Percentiles rank a stretch among this genome's conserved stretches.
These are phyloP conservation scores for Teratosphaeria epicoccoides DNA, from an alignment of 2,329 filamentous ascomycete species.

Conservation along the genomic window DNA sequence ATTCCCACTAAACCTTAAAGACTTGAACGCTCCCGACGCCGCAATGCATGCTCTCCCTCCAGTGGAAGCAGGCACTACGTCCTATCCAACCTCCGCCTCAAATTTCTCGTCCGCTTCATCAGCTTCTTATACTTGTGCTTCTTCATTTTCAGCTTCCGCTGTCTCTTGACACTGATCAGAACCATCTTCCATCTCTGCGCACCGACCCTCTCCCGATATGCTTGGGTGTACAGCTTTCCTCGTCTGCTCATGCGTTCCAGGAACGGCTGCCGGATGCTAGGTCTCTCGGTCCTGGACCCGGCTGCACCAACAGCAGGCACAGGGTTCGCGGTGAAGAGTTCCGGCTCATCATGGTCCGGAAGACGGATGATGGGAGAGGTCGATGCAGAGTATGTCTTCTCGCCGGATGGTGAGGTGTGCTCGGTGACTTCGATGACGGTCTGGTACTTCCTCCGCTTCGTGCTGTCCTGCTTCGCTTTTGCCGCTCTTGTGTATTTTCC, in stretches of 20 bases:
- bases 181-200: conserved; percentile 45
- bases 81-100: conserved; percentile 66
- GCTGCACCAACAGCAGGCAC: not conserved
- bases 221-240: conserved; percentile 42
- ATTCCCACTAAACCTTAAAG: not conserved
- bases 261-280: conserved; percentile 39
- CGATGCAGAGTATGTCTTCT: conserved; percentile 42
- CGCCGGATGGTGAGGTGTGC: conserved; percentile 40
- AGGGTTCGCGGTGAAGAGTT: not conserved
- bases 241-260: conserved; percentile 60
- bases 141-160: conserved; percentile 97
- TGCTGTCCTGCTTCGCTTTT: conserved; percentile 1
- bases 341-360: conserved; percentile 17
- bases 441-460: conserved; percentile 29
- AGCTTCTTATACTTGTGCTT: conserved; percentile 99
- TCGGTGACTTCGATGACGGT: conserved; percentile 43
- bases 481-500: not conserved
- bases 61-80: conserved; percentile 7
- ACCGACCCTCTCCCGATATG: conserved; percentile 8
- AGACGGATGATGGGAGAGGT: conserved; percentile 39
- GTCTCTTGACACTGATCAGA: conserved; percentile 81
- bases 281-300: conserved; percentile 3
- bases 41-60: not conserved
- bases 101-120: conserved; percentile 79
- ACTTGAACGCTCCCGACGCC: not conserved